These are phyloP conservation scores for Flaveria brownii DNA, from an alignment of 129 eudicot genomes.

Conservation along the genomic window DNA sequence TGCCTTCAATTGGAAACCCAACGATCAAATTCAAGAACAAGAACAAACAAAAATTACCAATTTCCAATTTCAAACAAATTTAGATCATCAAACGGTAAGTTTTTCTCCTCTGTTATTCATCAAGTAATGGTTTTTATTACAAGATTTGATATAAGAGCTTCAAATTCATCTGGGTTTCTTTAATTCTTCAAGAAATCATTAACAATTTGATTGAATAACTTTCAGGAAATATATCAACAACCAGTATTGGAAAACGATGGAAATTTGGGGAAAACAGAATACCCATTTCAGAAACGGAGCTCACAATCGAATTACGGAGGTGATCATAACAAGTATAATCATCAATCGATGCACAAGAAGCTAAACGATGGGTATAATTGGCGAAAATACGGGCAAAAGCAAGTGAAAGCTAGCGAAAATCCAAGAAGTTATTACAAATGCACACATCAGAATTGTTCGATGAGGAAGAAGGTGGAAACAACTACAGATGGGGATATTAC, in stretches of 20 bases:
- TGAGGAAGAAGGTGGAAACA: conserved; percentile 74
- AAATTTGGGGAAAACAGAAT: conserved; percentile 38
- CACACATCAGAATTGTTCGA: conserved; percentile 56
- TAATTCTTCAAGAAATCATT: not conserved
- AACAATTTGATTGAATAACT: conserved; percentile 1
- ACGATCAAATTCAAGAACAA: conserved; percentile 37
- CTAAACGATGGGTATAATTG: conserved; percentile 78
- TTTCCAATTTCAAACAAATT: conserved; percentile 59
- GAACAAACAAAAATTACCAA: conserved; percentile 43
- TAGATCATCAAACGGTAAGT: conserved; percentile 33
- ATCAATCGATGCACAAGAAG: conserved; percentile 45
- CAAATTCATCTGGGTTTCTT: not conserved
- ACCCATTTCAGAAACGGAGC: conserved; percentile 29
- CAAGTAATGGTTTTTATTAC: not conserved
- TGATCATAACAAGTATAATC: not conserved
- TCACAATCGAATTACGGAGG: not conserved
- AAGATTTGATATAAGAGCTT: not conserved
- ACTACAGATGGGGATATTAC: conserved; percentile 66
- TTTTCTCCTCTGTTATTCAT: not conserved
- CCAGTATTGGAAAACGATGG: conserved; percentile 37
- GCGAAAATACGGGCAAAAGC: conserved; percentile 89
- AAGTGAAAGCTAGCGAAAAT: conserved; percentile 84
- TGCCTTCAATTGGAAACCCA: conserved; percentile 50
- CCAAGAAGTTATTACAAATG: conserved; percentile 91
- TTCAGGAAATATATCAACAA: conserved; percentile 55